Conservation (phyloP, 2,329 filamentous ascomycete species). For the Herpotrichia juniperi region DNA sequence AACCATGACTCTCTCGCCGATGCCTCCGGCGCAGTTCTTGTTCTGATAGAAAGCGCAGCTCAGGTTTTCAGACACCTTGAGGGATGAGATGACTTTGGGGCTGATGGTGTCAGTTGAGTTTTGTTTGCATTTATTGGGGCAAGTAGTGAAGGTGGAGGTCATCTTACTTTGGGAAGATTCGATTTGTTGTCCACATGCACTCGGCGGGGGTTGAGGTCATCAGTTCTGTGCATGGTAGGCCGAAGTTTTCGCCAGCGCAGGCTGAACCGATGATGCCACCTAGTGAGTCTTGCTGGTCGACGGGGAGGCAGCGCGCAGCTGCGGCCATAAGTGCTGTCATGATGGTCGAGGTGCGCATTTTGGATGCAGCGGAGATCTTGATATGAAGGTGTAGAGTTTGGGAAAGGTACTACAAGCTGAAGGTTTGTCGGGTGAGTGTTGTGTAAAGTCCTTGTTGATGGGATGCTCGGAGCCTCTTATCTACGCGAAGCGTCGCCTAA, state of each 20-base stretch:
- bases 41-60: conserved; percentile 1
- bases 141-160: background rate
- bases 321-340: background rate
- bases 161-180: background rate
- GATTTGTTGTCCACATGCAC: background rate
- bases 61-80: background rate
- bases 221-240: background rate
- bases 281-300: background rate
- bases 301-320: background rate
- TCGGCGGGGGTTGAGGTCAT: background rate
- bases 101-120: background rate
- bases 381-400: too few relatives aligned
- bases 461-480: too few relatives aligned
- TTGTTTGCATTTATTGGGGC: background rate
- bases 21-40: background rate
- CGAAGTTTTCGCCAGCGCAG: background rate
- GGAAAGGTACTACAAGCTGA: too few relatives aligned
- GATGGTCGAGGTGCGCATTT: background rate
- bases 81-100: background rate
- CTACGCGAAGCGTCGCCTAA: too few relatives aligned
- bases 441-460: too few relatives aligned
- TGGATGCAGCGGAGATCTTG: too few relatives aligned
- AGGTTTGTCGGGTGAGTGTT: too few relatives aligned
- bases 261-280: background rate
- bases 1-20: background rate